A percentile compares a stretch with the other conserved stretches of the same genome.
phyloP scores from a whole-genome alignment of 2,329 filamentous ascomycete genomes.

The Monascus ruber region DNA sequence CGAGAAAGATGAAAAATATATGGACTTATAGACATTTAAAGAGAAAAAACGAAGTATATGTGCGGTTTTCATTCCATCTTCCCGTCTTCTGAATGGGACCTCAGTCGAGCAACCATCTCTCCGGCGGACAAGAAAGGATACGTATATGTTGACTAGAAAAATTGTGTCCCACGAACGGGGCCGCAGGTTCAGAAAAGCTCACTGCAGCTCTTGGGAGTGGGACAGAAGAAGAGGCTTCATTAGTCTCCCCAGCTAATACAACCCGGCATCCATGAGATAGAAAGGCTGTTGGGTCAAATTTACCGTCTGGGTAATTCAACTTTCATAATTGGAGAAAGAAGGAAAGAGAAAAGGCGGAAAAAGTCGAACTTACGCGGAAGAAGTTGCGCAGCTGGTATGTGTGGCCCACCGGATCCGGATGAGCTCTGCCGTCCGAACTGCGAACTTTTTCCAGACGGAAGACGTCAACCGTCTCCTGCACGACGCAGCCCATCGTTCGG shows the following conservation, averaged over 20 bases:
- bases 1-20: conserved; percentile 11
- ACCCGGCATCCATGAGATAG: conserved; percentile 43
- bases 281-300: conserved; percentile 48
- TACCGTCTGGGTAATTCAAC: conserved; percentile 44
- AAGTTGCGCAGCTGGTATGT: conserved; percentile 14
- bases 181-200: conserved; percentile 34
- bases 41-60: too few relatives aligned
- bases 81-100: too few relatives aligned
- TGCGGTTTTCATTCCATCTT: too few relatives aligned
- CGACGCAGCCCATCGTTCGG: not conserved
- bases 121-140: too few relatives aligned
- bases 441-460: conserved; percentile 4
- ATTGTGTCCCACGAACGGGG: conserved; percentile 39
- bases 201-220: conserved; percentile 40
- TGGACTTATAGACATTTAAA: not conserved
- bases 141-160: conserved; percentile 2
- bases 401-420: conserved; percentile 8
- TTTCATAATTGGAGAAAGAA: conserved; percentile 39
- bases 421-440: conserved; percentile 15
- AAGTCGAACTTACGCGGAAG: conserved; percentile 5
- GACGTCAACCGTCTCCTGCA: not conserved
- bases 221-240: conserved; percentile 26
- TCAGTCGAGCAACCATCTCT: too few relatives aligned
- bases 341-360: conserved; percentile 17
- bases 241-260: conserved; percentile 45